phyloP scores from a whole-genome alignment of 164 flowering plant species.

The Litsea cubeba region DNA sequence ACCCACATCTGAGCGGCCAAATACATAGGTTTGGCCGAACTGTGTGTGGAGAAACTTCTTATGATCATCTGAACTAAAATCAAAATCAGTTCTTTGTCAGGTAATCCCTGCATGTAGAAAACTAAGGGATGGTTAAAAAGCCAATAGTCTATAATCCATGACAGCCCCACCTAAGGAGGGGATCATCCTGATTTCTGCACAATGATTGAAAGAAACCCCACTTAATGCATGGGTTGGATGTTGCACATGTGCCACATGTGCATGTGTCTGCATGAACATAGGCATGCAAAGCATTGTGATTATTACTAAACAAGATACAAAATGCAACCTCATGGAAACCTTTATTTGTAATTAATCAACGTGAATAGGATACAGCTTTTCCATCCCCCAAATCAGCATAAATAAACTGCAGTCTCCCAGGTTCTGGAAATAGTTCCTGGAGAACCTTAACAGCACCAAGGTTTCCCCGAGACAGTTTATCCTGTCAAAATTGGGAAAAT shows the following conservation, averaged over 20 bases:
- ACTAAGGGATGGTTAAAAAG: neutral
- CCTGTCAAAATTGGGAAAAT: slow-evolving; percentile 33
- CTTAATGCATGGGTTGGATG: neutral
- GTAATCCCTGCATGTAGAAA: neutral
- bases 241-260: neutral
- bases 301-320: no score
- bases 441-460: slow-evolving; percentile 75
- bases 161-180: neutral
- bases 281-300: neutral
- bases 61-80: neutral
- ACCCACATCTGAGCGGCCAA: neutral
- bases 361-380: slow-evolving; percentile 63
- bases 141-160: neutral
- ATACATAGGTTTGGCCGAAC: neutral
- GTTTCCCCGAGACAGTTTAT: slow-evolving; percentile 93
- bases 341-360: neutral
- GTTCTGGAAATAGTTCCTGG: slow-evolving; percentile 71
- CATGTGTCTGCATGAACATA: neutral
- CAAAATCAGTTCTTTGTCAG: neutral
- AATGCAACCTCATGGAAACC: neutral
- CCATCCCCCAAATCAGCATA: slow-evolving; percentile 94
- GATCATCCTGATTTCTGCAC: neutral
- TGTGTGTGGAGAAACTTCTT: neutral
- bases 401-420: slow-evolving; percentile 89
- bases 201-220: no score